These are phyloP conservation scores for Scutellaria galericulata DNA, from an alignment of 257 asterid genomes.

Conservation along the genomic window DNA sequence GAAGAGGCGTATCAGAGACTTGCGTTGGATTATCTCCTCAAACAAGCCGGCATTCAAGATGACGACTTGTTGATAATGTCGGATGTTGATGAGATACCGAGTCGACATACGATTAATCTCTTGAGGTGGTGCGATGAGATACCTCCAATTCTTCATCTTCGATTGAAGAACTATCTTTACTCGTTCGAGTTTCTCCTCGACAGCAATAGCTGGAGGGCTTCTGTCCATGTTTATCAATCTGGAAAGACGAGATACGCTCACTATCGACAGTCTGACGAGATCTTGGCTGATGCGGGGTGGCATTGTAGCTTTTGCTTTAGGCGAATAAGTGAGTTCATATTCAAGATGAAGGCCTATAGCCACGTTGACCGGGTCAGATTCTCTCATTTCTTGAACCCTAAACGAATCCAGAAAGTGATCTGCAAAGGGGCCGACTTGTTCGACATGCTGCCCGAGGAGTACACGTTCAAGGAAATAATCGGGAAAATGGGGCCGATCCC, in stretches of 20 bases:
- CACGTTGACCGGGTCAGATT: conserved; percentile 82
- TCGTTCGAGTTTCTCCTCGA: conserved; percentile 79
- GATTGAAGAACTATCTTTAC: conserved; percentile 73
- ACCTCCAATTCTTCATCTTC: conserved; percentile 78
- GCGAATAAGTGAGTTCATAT: conserved; percentile 65
- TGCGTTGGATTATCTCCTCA: conserved; percentile 72
- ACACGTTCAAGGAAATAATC: conserved; percentile 79
- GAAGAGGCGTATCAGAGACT: conserved; percentile 89
- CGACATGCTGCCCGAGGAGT: conserved; percentile 92
- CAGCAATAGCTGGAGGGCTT: conserved; percentile 89
- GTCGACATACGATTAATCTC: conserved; percentile 71
- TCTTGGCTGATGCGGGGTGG: conserved; percentile 91
- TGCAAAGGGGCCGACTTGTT: conserved; percentile 85
- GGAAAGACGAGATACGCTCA: conserved; percentile 84
- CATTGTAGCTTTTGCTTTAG: conserved; percentile 95
- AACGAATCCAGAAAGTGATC: conserved; percentile 74
- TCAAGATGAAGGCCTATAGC: conserved; percentile 96
- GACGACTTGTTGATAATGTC: conserved; percentile 90
- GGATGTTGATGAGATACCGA: conserved; percentile 90
- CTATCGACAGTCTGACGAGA: conserved; percentile 68
- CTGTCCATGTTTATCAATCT: conserved; percentile 66
- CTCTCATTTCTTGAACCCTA: conserved; percentile 76
- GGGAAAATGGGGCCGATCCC: conserved; percentile 88
- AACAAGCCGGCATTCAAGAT: conserved; percentile 79
- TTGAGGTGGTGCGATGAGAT: conserved; percentile 85